These are phyloP conservation scores for Primulina eburnea DNA, from an alignment of 257 asterid species.

Conservation along the genomic window DNA sequence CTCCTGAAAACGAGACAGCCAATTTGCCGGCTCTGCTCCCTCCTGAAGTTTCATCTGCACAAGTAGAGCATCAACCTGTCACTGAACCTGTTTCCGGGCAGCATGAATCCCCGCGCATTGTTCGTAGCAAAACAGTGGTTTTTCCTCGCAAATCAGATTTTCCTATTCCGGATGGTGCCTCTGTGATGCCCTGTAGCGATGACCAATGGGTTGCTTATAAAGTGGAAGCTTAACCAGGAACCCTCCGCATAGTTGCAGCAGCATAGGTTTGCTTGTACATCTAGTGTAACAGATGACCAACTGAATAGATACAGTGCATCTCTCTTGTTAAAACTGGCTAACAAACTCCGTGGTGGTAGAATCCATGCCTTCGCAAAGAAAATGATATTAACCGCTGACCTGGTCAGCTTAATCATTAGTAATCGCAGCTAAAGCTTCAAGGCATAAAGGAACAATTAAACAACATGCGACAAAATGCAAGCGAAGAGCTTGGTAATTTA, in stretches of 20 bases:
- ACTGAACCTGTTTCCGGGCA: background rate
- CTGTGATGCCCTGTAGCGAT: background rate
- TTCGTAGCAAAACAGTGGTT: background rate
- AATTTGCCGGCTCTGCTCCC: background rate
- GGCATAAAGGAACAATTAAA: too few species aligned
- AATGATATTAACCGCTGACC: too few species aligned
- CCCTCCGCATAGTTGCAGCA: background rate
- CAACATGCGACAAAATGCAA: too few species aligned
- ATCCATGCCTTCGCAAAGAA: too few species aligned
- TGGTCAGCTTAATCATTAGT: too few species aligned
- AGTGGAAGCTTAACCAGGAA: background rate
- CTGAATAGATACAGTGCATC: too few species aligned
- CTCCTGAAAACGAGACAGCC: background rate
- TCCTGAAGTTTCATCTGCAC: background rate
- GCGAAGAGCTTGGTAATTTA: too few species aligned
- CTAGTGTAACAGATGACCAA: background rate
- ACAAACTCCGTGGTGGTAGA: too few species aligned
- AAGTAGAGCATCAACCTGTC: background rate
- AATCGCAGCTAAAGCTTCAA: too few species aligned
- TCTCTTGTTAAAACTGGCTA: too few species aligned
- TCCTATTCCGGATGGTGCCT: background rate
- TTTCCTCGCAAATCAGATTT: background rate
- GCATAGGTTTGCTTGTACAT: too few species aligned
- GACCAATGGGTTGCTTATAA: conserved; percentile 1
- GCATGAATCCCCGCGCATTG: background rate